Conservation (phyloP, 2,329 filamentous ascomycete genomes). For the Bimuria novae-zelandiae region DNA sequence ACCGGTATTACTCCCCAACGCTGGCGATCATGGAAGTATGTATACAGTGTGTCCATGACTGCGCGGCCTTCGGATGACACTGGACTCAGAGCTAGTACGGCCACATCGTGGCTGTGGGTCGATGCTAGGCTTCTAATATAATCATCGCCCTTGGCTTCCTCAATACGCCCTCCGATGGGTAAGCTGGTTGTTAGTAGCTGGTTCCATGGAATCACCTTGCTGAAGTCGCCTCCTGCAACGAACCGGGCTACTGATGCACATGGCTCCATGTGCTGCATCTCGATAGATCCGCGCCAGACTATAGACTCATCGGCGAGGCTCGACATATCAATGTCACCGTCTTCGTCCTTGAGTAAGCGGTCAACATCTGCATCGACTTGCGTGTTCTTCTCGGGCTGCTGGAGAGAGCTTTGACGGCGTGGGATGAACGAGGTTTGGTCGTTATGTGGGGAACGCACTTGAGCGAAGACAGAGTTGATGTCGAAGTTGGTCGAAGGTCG, state of each 20-base stretch:
- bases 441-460: constrained; percentile 73
- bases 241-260: constrained; percentile 80
- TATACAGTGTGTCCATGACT: constrained; percentile 75
- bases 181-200: constrained; percentile 73
- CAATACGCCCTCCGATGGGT: constrained; percentile 78
- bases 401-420: constrained; percentile 57
- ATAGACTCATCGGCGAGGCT: constrained; percentile 71
- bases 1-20: constrained; percentile 78
- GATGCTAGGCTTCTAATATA: constrained; percentile 89
- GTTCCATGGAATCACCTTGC: constrained; percentile 69
- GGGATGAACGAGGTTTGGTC: constrained; percentile 52
- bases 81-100: constrained; percentile 73
- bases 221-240: constrained; percentile 81
- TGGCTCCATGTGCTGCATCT: constrained; percentile 76
- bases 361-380: constrained; percentile 86
- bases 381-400: constrained; percentile 45
- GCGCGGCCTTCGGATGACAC: constrained; percentile 63
- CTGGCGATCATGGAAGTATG: constrained; percentile 82
- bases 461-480: constrained; percentile 83
- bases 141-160: constrained; percentile 80
- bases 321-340: constrained; percentile 78
- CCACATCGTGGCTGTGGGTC: constrained; percentile 79
- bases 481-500: constrained; percentile 72
- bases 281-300: constrained; percentile 54
- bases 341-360: constrained; percentile 80